Evolutionary conservation across 2,329 filamentous ascomycete species (phyloP), one percentile per base, ranked within the genome.

Genomic region (Dactylellina drechsleri): DNA sequence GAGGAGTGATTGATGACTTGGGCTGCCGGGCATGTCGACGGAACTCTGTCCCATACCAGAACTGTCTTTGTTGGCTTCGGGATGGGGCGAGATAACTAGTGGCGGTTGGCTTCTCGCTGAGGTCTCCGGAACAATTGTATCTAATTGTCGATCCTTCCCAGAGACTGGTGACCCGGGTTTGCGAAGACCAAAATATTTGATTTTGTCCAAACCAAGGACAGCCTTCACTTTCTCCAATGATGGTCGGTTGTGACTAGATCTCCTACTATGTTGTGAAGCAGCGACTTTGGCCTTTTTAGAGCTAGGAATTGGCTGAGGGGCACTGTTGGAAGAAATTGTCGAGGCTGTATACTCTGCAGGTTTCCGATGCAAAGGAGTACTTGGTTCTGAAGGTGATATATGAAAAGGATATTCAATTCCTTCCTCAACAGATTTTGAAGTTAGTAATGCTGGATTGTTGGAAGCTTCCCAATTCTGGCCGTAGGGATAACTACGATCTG

Each of bases 351-450:
- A 74, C 45, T 67, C 70, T 18, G 41, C 31, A 3, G 64, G 52
- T n/a, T 57, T 57, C 31, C 49, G 56, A 50, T 62, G 57, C 50
- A 64, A 57, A 8, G 70, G 70, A 41, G 70, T 66, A 23, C 64
- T 67, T 10, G 70, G 62, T 52, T 67, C 70, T 20, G 70, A 74
- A 57, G 70, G 70, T 16, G 70, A 74, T 26, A 45, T 41, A 10
- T 45, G 62, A 28, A 74, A 74, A 45, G 70, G 70, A 58, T 74
- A 74, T 26, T 66, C 70, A 13, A 47, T 52, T 12, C 62, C 70
- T 43, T 67, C 70, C 8, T 54, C 68, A 16, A 64, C 65, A 31
- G 70, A 67, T 40, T 50, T 52, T 43, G 70, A 58, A 4, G 70
- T 74, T 41, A 61, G 53, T 16, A 58, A 43, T 36, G 28, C 43